Base-by-base conservation (phyloP, 305 asterid genomes). In the Fraxinus dipetala region DNA sequence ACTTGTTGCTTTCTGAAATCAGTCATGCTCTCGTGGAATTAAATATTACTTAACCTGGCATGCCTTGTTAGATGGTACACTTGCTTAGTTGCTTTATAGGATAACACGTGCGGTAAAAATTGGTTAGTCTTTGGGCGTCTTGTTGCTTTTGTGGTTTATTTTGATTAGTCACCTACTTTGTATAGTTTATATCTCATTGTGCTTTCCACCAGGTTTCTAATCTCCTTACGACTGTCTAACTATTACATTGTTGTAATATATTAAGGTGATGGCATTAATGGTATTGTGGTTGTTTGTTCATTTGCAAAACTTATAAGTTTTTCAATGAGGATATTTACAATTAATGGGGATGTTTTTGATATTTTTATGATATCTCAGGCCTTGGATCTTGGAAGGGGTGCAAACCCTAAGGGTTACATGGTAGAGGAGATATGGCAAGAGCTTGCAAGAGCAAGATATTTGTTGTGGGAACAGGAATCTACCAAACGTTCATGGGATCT, bases 391-490 rank as follows among this genome's bases (percentile, higher is more conserved):
- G 98, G 97, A 81, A 90, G 63, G 76, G 92, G 89, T 78, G 92
- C 93, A 35, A 77, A 90, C 76, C 93, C 97, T 63, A 87, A 88
- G 32, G 90, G 97, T 35, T 90, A 90, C 85, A 92, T 93, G 98
- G 93, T 94, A 78, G 98, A 94, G 85, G 97, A 96, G 86, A 94
- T 93, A 43, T 96, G 98, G 98, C 97, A 87, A 86, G 98, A 90
- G 87, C 96, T 96, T 72, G 95, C 98, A 34, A 93, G 78, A 84
- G 99, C 98, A 61, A 93, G 90, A 88, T 96, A 96, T 86, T 79
- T 91, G 78, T 79, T 75, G 65, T 96, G 99, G 98, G 98, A 96
- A 80, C 81, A 88, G 79, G 93, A 90, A 82, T 92, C 98, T 20
- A 85, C 92, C 73, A 80, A 72, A 86, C 93, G 97, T 51, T 87